Conservation (phyloP, 306 rosid species). For the Acacia acuminata region DNA sequence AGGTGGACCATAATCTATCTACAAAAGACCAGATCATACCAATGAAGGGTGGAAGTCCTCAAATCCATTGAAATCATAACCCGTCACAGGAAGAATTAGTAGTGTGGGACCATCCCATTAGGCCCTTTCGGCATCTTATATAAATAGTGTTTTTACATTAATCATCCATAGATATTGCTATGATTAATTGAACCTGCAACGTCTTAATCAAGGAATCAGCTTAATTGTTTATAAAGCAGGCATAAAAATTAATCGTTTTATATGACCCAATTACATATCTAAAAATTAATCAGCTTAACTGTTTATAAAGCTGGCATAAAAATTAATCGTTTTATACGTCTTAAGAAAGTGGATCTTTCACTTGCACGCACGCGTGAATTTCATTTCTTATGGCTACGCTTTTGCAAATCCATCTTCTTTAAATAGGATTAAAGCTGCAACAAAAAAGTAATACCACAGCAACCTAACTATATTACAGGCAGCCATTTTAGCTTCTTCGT, state of each 20-base stretch:
- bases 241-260: constrained; percentile 20
- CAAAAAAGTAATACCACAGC: constrained; percentile 52
- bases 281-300: too few species aligned
- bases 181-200: constrained; percentile 53
- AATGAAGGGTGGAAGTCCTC: constrained; percentile 23
- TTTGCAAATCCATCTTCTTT: constrained; percentile 35
- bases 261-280: constrained; percentile 50
- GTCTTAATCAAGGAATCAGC: constrained; percentile 61
- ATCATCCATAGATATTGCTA: constrained; percentile 35
- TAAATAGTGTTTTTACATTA: constrained; percentile 34
- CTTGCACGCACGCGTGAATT: too few species aligned
- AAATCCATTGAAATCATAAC: constrained; percentile 1
- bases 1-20: constrained; percentile 41
- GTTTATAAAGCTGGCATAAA: too few species aligned
- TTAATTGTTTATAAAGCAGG: constrained; percentile 58
- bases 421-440: constrained; percentile 42
- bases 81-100: background rate
- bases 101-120: constrained; percentile 30
- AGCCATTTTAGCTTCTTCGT: constrained; percentile 28
- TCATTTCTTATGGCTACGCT: constrained; percentile 58
- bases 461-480: constrained; percentile 30
- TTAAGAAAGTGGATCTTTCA: too few species aligned
- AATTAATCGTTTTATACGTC: too few species aligned
- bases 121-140: constrained; percentile 41
- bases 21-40: constrained; percentile 3